Conservation (phyloP, 345 rosid genomes). For the Pseudoturritis turrita region DNA sequence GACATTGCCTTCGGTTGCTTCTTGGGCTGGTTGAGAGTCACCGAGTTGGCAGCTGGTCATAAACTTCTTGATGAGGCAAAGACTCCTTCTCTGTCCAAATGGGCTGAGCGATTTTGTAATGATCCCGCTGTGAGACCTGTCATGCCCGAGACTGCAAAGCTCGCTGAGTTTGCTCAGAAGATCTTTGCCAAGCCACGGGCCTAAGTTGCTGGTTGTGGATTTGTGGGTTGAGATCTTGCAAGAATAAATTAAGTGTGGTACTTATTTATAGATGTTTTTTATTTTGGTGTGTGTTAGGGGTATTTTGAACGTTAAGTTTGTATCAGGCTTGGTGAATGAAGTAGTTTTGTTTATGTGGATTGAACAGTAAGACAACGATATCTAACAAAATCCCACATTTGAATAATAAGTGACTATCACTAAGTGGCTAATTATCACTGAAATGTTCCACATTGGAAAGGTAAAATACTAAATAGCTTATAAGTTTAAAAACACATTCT, state of each 20-base stretch:
- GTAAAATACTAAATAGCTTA: not conserved
- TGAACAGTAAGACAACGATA: not conserved
- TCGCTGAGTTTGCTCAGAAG: slow-evolving; percentile 43
- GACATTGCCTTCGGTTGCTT: slow-evolving; percentile 63
- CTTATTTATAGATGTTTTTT: not conserved
- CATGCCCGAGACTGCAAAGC: slow-evolving; percentile 65
- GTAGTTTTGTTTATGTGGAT: not conserved
- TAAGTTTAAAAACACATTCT: not conserved
- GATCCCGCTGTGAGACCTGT: slow-evolving; percentile 58
- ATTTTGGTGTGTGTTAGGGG: not conserved
- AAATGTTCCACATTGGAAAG: too few species aligned
- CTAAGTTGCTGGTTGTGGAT: not conserved
- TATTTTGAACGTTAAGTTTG: not conserved
- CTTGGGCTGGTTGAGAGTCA: slow-evolving; percentile 60
- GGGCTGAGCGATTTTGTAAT: slow-evolving; percentile 59
- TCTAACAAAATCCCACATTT: not conserved
- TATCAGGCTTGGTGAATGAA: not conserved
- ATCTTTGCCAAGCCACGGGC: slow-evolving; percentile 22
- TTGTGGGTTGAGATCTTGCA: not conserved
- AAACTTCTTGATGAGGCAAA: slow-evolving; percentile 46
- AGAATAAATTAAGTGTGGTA: slow-evolving; percentile 7
- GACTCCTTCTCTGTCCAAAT: slow-evolving; percentile 50
- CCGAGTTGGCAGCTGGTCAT: slow-evolving; percentile 29
- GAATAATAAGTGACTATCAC: not conserved
- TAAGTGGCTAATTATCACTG: not conserved